A percentile compares a stretch with the other conserved stretches of the same genome.
Evolutionary conservation across 208 protist species (phyloP).

Genomic region (Leishmania tarentolae): DNA sequence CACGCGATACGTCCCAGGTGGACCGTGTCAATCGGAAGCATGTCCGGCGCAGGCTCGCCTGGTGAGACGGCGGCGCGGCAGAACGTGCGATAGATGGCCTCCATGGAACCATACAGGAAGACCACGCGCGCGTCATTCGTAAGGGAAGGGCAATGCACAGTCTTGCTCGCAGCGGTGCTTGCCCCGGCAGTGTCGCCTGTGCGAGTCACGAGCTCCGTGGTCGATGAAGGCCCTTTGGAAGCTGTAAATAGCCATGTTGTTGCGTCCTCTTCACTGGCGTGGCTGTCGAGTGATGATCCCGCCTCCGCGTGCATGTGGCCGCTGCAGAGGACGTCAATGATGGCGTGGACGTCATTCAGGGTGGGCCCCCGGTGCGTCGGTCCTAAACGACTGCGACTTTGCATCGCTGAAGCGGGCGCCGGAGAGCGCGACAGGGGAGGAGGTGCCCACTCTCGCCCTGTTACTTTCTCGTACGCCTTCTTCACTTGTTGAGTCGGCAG

Average conservation of each 20-base stretch:
- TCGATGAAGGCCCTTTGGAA: neutral
- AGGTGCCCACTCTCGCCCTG: constrained; percentile 20
- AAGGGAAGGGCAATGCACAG: neutral
- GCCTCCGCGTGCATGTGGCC: neutral
- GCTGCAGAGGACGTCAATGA: constrained; percentile 33
- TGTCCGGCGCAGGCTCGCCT: constrained; percentile 15
- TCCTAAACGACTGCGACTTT: neutral
- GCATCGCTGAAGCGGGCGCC: neutral
- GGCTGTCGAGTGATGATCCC: neutral
- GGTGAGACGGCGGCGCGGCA: constrained; percentile 6
- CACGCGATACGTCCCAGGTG: constrained; percentile 26
- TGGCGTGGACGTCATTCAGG: constrained; percentile 42
- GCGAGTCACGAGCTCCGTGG: neutral
- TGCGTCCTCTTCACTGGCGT: neutral
- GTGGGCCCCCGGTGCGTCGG: constrained; percentile 22
- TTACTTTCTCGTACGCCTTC: constrained; percentile 28
- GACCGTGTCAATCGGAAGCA: constrained; percentile 18
- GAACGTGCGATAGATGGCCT: constrained; percentile 20
- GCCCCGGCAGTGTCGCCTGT: neutral
- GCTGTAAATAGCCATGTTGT: neutral
- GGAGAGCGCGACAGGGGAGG: neutral
- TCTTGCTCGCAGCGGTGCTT: neutral
- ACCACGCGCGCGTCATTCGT: neutral
- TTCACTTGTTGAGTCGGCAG: constrained; percentile 16
- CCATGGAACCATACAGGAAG: constrained; percentile 27